These are phyloP conservation scores for Vaccinium darrowii DNA, from an alignment of 148 eudicot genomes.

Conservation along the genomic window DNA sequence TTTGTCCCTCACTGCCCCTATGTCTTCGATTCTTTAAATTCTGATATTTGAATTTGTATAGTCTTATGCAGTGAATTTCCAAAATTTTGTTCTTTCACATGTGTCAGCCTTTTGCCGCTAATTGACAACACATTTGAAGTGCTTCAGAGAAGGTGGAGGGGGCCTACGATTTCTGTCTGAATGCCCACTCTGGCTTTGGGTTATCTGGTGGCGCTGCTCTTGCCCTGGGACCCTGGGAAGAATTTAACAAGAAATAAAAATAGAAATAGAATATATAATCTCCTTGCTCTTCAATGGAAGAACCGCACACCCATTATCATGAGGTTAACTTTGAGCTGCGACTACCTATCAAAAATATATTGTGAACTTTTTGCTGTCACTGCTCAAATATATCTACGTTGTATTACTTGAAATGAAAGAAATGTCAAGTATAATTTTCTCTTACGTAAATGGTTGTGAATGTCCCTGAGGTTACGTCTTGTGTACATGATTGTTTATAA, in stretches of 20 bases:
- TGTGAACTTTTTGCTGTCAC: not conserved
- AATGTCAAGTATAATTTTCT: not conserved
- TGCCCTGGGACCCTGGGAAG: not conserved
- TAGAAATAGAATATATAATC: not conserved
- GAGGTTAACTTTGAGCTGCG: not conserved
- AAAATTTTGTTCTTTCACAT: not conserved
- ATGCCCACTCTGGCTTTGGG: not conserved
- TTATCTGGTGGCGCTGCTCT: not conserved
- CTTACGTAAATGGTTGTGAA: not conserved
- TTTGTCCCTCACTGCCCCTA: not conserved
- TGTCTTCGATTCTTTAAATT: not conserved
- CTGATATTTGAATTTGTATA: not conserved
- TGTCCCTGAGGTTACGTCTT: not conserved
- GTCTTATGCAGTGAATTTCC: not conserved
- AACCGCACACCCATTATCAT: not conserved
- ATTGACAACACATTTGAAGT: not conserved
- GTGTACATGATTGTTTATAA: not conserved
- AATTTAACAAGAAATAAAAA: not conserved
- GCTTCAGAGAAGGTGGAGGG: constrained; percentile 2
- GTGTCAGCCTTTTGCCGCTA: not conserved
- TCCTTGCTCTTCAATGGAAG: not conserved
- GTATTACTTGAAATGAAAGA: not conserved
- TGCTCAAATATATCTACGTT: not conserved
- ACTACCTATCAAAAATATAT: not conserved
- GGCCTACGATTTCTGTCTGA: not conserved